phyloP scores from a whole-genome alignment of 345 rosid species.

The thale cress (Arabidopsis thaliana) region DNA sequence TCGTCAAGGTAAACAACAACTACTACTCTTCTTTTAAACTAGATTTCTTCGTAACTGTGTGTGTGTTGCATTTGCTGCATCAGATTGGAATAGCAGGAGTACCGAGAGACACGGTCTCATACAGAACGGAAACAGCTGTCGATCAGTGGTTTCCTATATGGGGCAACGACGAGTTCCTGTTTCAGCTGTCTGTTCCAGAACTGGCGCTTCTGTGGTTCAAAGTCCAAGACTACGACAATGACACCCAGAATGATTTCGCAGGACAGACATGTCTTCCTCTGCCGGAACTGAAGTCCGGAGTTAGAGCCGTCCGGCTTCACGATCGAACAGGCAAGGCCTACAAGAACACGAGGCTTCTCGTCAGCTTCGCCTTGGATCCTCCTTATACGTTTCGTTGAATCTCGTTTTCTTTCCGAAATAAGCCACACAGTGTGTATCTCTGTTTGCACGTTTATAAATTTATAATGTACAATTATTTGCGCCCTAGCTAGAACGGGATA shows the following conservation, averaged over 20 bases:
- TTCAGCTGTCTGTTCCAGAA: slow-evolving; percentile 79
- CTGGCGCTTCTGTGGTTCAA: slow-evolving; percentile 74
- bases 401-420: too few relatives aligned
- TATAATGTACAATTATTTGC: too few relatives aligned
- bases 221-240: slow-evolving; percentile 70
- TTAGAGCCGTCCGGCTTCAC: slow-evolving; percentile 70
- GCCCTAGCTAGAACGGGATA: too few relatives aligned
- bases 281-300: slow-evolving; percentile 60
- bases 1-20: slow-evolving; percentile 52
- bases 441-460: too few relatives aligned
- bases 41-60: background rate
- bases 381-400: slow-evolving; percentile 35
- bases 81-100: slow-evolving; percentile 77
- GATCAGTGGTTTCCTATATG: slow-evolving; percentile 86
- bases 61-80: background rate
- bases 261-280: slow-evolving; percentile 89
- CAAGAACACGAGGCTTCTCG: slow-evolving; percentile 59
- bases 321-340: slow-evolving; percentile 59
- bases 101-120: slow-evolving; percentile 62
- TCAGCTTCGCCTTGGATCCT: slow-evolving; percentile 42
- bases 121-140: slow-evolving; percentile 61
- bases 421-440: too few relatives aligned
- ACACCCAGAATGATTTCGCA: slow-evolving; percentile 78
- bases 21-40: background rate
- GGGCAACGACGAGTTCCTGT: slow-evolving; percentile 67